A percentile compares a stretch with the other conserved stretches of the same genome.
phyloP scores from a whole-genome alignment of 208 protist genomes.

The Strigomonas culicis region DNA sequence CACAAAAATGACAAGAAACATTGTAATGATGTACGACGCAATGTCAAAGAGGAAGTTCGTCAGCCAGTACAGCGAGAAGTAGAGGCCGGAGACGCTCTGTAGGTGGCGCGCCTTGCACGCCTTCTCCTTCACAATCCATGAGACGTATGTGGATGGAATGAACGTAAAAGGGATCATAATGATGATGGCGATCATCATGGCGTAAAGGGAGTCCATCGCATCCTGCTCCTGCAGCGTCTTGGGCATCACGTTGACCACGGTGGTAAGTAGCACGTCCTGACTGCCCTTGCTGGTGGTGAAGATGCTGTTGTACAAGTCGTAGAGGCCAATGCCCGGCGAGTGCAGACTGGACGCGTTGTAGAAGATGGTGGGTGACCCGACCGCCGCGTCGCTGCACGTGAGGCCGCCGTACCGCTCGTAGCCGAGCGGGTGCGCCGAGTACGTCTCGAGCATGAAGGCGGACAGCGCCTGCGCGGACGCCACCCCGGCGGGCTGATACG shows the following conservation, averaged over 20 bases:
- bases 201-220: conserved; percentile 21
- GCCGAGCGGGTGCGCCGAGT: conserved; percentile 26
- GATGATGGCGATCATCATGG: conserved; percentile 41
- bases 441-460: conserved; percentile 29
- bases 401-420: conserved; percentile 39
- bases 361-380: conserved; percentile 22
- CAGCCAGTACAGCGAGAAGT: conserved; percentile 56
- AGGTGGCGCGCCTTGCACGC: conserved; percentile 53
- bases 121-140: conserved; percentile 55
- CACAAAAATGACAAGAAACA: conserved; percentile 41
- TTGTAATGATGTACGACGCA: conserved; percentile 36
- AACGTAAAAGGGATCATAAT: conserved; percentile 72
- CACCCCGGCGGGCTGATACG: conserved; percentile 13
- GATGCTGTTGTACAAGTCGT: conserved; percentile 37
- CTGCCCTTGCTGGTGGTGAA: conserved; percentile 17
- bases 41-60: conserved; percentile 72
- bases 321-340: conserved; percentile 27
- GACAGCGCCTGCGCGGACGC: conserved; percentile 21
- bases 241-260: conserved; percentile 32
- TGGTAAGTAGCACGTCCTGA: conserved; percentile 13
- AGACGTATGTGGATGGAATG: conserved; percentile 56
- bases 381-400: conserved; percentile 26
- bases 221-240: conserved; percentile 26
- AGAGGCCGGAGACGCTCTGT: conserved; percentile 54
- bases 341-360: conserved; percentile 57